A percentile compares a stretch with the other conserved stretches of the same genome.
Evolutionary conservation across 75 land plant species (phyloP).

Genomic region (Pinus tabuliformis): DNA sequence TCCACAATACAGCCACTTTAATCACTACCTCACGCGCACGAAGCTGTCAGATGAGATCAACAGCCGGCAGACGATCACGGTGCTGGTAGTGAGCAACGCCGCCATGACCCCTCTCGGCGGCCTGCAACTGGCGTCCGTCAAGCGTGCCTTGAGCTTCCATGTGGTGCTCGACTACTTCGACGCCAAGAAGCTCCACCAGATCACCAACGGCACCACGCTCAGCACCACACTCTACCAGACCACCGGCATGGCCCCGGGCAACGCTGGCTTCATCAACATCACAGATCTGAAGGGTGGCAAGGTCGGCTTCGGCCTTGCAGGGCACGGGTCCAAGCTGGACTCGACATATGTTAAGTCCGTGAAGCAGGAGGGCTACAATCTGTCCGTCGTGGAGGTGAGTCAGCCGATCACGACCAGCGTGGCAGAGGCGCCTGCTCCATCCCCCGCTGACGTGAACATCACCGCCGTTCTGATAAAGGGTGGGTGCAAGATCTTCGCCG

Average conservation of each 20-base stretch:
- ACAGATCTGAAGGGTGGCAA: slow-evolving; percentile 20
- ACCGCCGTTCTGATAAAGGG: slow-evolving; percentile 25
- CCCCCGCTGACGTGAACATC: slow-evolving; percentile 29
- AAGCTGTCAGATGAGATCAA: slow-evolving; percentile 41
- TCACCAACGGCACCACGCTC: slow-evolving; percentile 28
- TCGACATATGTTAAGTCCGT: slow-evolving; percentile 21
- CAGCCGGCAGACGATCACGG: slow-evolving; percentile 30
- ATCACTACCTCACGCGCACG: slow-evolving; percentile 23
- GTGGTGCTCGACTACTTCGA: slow-evolving; percentile 53
- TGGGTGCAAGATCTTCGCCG: slow-evolving; percentile 57
- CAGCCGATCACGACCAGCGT: slow-evolving; percentile 24
- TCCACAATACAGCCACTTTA: slow-evolving; percentile 24
- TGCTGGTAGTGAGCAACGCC: slow-evolving; percentile 16
- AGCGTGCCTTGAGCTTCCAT: slow-evolving; percentile 41
- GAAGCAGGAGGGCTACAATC: slow-evolving; percentile 29
- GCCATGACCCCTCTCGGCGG: slow-evolving; percentile 27
- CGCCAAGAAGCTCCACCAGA: slow-evolving; percentile 22
- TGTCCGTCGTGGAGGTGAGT: slow-evolving; percentile 46
- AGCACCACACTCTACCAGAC: slow-evolving; percentile 58
- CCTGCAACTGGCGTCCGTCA: slow-evolving; percentile 12
- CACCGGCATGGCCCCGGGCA: slow-evolving; percentile 35
- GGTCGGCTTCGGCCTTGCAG: slow-evolving; percentile 25
- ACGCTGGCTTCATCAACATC: slow-evolving; percentile 54
- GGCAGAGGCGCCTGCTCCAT: slow-evolving; percentile 42
- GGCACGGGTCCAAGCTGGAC: slow-evolving; percentile 18